Evolutionary conservation across 2,329 filamentous ascomycete species (phyloP).

Genomic region (Apiospora pterosperma): DNA sequence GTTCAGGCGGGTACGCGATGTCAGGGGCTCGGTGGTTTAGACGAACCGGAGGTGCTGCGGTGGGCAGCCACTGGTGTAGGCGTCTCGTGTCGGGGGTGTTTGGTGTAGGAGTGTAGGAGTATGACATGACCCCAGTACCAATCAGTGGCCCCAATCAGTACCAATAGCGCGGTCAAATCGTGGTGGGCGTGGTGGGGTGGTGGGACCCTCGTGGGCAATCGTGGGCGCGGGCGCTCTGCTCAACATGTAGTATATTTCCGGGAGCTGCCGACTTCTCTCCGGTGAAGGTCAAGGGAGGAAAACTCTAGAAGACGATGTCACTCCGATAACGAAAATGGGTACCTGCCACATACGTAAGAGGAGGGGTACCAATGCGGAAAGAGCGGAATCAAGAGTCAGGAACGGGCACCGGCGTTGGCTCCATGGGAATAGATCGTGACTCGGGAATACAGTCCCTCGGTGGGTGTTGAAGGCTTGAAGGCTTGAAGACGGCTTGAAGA

Average conservation of each 20-base stretch:
- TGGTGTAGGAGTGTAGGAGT: too few relatives aligned
- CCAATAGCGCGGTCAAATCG: not conserved
- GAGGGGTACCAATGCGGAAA: not conserved
- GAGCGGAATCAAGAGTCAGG: not conserved
- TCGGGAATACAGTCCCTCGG: too few relatives aligned
- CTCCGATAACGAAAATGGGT: not conserved
- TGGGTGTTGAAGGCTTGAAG: too few relatives aligned
- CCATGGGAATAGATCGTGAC: not conserved
- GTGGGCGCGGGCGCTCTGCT: not conserved
- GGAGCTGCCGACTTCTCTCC: not conserved
- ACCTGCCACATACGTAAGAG: too few relatives aligned
- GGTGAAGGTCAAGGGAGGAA: not conserved
- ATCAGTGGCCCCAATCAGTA: too few relatives aligned
- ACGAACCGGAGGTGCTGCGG: too few relatives aligned
- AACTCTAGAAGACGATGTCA: not conserved
- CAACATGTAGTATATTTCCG: not conserved
- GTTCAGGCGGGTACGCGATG: not conserved
- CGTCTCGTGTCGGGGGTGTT: too few relatives aligned
- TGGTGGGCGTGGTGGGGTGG: not conserved
- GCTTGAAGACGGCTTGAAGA: too few relatives aligned
- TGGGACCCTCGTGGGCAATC: not conserved
- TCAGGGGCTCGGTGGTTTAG: not conserved
- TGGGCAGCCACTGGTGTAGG: too few relatives aligned
- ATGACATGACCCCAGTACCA: too few relatives aligned
- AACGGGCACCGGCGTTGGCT: not conserved